phyloP scores from a whole-genome alignment of 2,329 filamentous ascomycete genomes.

The Fusarium solani-melongenae region DNA sequence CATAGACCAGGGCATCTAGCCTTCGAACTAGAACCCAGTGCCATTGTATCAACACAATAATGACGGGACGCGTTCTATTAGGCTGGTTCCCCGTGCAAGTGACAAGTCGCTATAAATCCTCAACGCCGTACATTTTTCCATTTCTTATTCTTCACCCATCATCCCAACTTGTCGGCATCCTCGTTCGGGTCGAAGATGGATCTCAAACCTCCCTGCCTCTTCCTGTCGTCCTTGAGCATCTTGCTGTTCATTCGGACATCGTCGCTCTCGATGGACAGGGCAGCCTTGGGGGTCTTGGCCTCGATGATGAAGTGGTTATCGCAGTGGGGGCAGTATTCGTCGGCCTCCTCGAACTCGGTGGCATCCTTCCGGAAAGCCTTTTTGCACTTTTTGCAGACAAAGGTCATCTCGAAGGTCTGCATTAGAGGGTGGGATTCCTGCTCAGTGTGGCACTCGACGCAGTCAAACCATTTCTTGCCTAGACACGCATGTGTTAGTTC shows the following conservation, averaged over 20 bases:
- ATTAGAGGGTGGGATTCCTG: constrained; percentile 79
- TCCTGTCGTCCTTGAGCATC: constrained; percentile 93
- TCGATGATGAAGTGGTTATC: constrained; percentile 98
- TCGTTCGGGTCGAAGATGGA: constrained; percentile 82
- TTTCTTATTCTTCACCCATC: constrained; percentile 42
- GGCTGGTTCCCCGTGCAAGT: constrained; percentile 27
- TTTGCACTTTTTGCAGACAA: constrained; percentile 98
- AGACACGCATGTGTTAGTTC: constrained; percentile 11
- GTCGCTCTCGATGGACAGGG: constrained; percentile 88
- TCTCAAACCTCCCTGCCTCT: constrained; percentile 64
- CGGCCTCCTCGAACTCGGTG: constrained; percentile 91
- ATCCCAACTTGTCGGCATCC: constrained; percentile 81
- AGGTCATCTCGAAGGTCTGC: constrained; percentile 87
- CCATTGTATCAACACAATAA: constrained; percentile 53
- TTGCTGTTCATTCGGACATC: constrained; percentile 86
- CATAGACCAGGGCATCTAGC: constrained; percentile 43
- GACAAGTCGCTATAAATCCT: constrained; percentile 40
- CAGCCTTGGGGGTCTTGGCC: constrained; percentile 83
- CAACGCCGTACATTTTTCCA: constrained; percentile 44
- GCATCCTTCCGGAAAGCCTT: constrained; percentile 98
- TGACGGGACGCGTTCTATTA: constrained; percentile 41
- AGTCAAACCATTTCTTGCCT: constrained; percentile 99
- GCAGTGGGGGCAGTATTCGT: constrained; percentile 99
- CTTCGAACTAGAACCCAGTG: constrained; percentile 43
- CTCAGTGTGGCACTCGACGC: constrained; percentile 92